Percentiles rank a stretch among this genome's conserved stretches.
These are phyloP conservation scores for Wickerhamiella brachini DNA, from an alignment of 805 yeast genomes.

Conservation along the genomic window DNA sequence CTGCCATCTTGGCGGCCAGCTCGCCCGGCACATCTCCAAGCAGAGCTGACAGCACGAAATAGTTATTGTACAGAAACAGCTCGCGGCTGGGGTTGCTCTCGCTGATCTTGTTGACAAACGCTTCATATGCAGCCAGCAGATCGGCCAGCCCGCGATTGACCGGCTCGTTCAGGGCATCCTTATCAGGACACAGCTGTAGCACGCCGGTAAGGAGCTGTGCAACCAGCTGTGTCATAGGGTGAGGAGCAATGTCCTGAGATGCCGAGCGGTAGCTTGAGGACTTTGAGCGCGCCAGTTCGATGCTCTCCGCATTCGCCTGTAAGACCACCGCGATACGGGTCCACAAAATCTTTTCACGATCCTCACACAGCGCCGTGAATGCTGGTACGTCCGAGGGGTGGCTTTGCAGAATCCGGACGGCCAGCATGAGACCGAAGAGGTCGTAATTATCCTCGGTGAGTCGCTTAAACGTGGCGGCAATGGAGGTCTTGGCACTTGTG, in stretches of 20 bases:
- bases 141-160: slow-evolving; percentile 54
- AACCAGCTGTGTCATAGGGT: slow-evolving; percentile 64
- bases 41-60: slow-evolving; percentile 46
- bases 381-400: slow-evolving; percentile 57
- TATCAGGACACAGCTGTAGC: slow-evolving; percentile 36
- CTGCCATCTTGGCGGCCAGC: slow-evolving; percentile 30
- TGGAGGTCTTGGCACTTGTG: not conserved
- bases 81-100: slow-evolving; percentile 35
- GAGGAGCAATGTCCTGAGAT: slow-evolving; percentile 27
- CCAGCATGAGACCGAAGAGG: slow-evolving; percentile 60
- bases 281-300: slow-evolving; percentile 39
- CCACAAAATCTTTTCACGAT: slow-evolving; percentile 62
- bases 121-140: slow-evolving; percentile 68
- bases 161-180: slow-evolving; percentile 44
- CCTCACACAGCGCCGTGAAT: slow-evolving; percentile 54
- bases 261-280: slow-evolving; percentile 12
- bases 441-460: slow-evolving; percentile 37
- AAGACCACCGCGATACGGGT: slow-evolving; percentile 68
- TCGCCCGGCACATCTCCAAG: slow-evolving; percentile 32
- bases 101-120: slow-evolving; percentile 57
- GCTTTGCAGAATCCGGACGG: slow-evolving; percentile 53
- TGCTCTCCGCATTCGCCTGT: slow-evolving; percentile 61
- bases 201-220: slow-evolving; percentile 60
- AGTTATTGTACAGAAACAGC: slow-evolving; percentile 59
- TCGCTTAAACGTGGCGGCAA: slow-evolving; percentile 31